A percentile compares a stretch with the other conserved stretches of the same genome.
Evolutionary conservation across 1,284 basidiomycete genomes (phyloP).

Genomic region (Polyporus tsugae): DNA sequence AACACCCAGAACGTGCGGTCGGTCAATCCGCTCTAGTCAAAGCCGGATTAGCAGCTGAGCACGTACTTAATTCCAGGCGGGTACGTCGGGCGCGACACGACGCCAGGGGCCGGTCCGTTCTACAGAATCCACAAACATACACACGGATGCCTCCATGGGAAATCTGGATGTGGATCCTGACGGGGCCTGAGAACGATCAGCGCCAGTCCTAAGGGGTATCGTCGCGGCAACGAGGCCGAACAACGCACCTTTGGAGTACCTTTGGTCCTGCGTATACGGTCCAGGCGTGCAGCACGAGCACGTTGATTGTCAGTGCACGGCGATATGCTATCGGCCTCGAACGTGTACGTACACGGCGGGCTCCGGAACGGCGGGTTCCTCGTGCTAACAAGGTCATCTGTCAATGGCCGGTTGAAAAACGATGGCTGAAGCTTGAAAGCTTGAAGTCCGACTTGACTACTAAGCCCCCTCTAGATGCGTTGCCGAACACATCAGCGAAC

Average conservation of each 20-base stretch:
- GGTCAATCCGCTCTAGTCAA: not conserved
- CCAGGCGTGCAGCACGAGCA: not conserved
- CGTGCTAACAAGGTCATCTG: not conserved
- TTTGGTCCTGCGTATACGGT: not conserved
- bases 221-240: not conserved
- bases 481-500: not conserved
- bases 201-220: not conserved
- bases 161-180: not conserved
- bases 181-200: not conserved
- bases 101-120: not conserved
- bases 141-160: not conserved
- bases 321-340: not conserved
- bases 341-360: not conserved
- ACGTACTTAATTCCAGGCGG: not conserved
- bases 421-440: not conserved
- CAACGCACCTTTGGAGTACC: not conserved
- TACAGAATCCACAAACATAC: not conserved
- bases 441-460: not conserved
- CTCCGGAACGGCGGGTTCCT: not conserved
- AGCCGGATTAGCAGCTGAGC: not conserved
- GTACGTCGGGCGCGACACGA: not conserved
- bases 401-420: not conserved
- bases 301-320: not conserved
- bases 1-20: not conserved
- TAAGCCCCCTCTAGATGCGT: conserved; percentile 1